Evolutionary conservation across 2,329 filamentous ascomycete genomes (phyloP), one percentile per base, ranked within the genome.

Genomic region (Dryadomyces sulphureus): DNA sequence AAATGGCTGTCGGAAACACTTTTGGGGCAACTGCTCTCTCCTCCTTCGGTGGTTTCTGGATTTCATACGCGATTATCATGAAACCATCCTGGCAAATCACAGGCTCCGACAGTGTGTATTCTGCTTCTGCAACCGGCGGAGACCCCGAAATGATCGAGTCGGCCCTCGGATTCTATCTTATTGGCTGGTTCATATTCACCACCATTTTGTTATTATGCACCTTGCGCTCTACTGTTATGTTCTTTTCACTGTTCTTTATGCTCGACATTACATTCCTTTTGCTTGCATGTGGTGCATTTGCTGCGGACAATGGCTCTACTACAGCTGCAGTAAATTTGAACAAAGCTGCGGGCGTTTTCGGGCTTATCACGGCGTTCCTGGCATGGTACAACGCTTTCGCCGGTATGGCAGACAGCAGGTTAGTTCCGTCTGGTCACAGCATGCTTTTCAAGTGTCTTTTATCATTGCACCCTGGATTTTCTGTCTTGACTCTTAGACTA

Each of bases 321-420:
- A 52, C 54, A 1, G 63, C 73, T 16, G 62, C 71, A 53, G 47
- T 62, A 5, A 63, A 61, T 16, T 65, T 85, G 39, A 76, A 77
- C 55, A 82, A 80, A 62, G 76, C 81, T 4, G 86, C 83, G 52
- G 87, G 86, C 45, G 70, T 79, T 50, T 90, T 92, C 58, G 86
- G 86, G n/a, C 71, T 92, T 50, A 56, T 92, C 7, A 78, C 85
- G 1, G 83, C 85, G 0, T 92, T 93, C 59, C 59, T 85, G 47
- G 85, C 86, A 4, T 93, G 86, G 86, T 93, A 90, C 65, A 88
- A 87, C 57, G 85, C 86, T 34, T 70, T 90, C 49, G 84, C 84
- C 45, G 85, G 85, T 75, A 76, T 92, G 48, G 81, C 82, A 50
- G 85, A 92, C 56, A 70, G 66, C 60, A 76, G 72, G 76, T 79